Evolutionary conservation across 305 asterid species (phyloP).

Genomic region (Petunia hybrid): DNA sequence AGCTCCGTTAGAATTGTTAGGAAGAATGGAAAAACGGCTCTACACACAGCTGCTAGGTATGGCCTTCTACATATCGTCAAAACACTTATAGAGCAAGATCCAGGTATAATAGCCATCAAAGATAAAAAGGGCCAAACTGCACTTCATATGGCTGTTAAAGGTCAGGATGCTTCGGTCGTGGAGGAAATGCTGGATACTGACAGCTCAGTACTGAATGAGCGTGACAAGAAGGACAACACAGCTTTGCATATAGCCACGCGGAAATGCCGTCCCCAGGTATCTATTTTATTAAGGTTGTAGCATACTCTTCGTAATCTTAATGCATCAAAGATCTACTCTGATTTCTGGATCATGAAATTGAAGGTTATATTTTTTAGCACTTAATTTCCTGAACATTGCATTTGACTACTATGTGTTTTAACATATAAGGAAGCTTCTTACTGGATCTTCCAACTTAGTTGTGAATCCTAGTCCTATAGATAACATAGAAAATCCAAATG

Average conservation of each 20-base stretch:
- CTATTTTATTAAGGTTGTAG: constrained; percentile 15
- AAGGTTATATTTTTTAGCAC: constrained; percentile 6
- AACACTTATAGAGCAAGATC: constrained; percentile 79
- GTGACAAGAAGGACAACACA: constrained; percentile 95
- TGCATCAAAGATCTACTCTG: neutral
- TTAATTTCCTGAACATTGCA: constrained; percentile 1
- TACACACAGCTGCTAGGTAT: constrained; percentile 91
- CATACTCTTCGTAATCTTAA: neutral
- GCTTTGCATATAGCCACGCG: constrained; percentile 94
- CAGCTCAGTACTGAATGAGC: constrained; percentile 73
- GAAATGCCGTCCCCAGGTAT: constrained; percentile 90
- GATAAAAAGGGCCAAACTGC: constrained; percentile 99
- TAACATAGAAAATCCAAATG: too few species aligned
- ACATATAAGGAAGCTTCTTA: too few species aligned
- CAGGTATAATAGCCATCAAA: constrained; percentile 73
- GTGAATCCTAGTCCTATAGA: too few species aligned
- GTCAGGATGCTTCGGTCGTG: constrained; percentile 75
- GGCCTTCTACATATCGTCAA: constrained; percentile 73
- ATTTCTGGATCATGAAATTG: constrained; percentile 2
- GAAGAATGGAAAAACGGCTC: constrained; percentile 91
- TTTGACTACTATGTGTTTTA: neutral
- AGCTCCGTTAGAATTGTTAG: constrained; percentile 76
- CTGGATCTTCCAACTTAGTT: too few species aligned
- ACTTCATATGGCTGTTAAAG: constrained; percentile 98
- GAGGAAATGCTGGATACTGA: constrained; percentile 86